A percentile compares a stretch with the other conserved stretches of the same genome.
phyloP scores from a whole-genome alignment of 2,329 filamentous ascomycete species.

The Corynespora cassiicola region DNA sequence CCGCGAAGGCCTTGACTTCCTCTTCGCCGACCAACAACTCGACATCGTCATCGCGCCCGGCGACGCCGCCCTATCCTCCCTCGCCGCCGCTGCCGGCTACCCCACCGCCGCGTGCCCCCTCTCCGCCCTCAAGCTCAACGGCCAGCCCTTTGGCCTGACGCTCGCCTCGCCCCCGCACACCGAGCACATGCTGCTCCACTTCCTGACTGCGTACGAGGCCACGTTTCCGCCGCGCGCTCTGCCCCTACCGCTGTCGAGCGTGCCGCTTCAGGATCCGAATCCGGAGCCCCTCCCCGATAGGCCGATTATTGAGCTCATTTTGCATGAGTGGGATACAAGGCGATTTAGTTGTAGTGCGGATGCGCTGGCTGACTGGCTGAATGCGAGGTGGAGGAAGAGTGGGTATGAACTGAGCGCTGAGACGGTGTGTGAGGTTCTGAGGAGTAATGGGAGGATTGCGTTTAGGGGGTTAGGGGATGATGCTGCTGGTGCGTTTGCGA shows the following conservation, averaged over 20 bases:
- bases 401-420: constrained; percentile 42
- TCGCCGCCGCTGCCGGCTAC: constrained; percentile 44
- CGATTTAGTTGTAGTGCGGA: constrained; percentile 38
- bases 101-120: constrained; percentile 43
- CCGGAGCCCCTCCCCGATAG: constrained; percentile 37
- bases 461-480: constrained; percentile 44
- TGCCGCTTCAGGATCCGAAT: constrained; percentile 33
- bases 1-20: constrained; percentile 37
- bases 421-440: constrained; percentile 42
- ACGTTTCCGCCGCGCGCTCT: constrained; percentile 41
- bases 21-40: constrained; percentile 35
- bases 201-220: constrained; percentile 44
- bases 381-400: constrained; percentile 41
- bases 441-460: constrained; percentile 41
- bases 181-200: constrained; percentile 41
- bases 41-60: constrained; percentile 43
- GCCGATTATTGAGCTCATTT: constrained; percentile 39
- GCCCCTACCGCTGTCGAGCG: constrained; percentile 33
- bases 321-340: constrained; percentile 43
- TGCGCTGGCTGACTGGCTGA: constrained; percentile 43
- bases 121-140: constrained; percentile 41
- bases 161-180: constrained; percentile 39
- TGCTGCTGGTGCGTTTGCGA: constrained; percentile 37
- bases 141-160: constrained; percentile 43
- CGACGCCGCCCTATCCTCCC: constrained; percentile 41